Base-by-base conservation (phyloP, 2,329 filamentous ascomycete genomes). In the Colletotrichum tanaceti region DNA sequence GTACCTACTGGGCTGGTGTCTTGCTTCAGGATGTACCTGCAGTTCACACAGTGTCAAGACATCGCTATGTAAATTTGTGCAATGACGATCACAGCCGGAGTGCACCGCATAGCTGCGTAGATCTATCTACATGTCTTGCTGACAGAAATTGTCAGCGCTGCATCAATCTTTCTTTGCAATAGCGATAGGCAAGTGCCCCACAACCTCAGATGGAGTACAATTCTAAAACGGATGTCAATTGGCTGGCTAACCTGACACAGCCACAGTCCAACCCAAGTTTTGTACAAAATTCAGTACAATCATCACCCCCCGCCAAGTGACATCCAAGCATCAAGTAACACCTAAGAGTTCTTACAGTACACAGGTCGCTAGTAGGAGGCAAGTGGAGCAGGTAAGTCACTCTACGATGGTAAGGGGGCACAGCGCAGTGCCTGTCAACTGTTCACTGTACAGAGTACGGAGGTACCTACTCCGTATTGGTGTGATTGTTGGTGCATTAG, bases 231-330 rank as follows among this genome's bases (percentile, higher is more conserved):
- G 7, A 32, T 9, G 7, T 32, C 28, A 7, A 32, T 32, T 24
- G 41, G 16, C 43, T 53, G 39, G 58, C 49, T 22, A 65, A 49
- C 38, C 35, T 65, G 63, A 62, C 32, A 55, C 58, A n/a, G 63
- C 58, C 63, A 65, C 53, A 58, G 32, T 65, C 41, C 47, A 55
- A 35, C 41, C 2, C 58, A 60, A 39, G 59, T 38, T 41, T 22
- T n/a, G 41, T 49, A 22, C 9, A 35, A 35, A 10, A 9, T 35
- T 35, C 10, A 7, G 32, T 9, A 35, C 32, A 35, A 10, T 2
- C 9, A 35, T 24, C 24, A 10, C n/a, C 41, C 7, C 14, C 5
- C n/a, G n/a, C 52, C 41, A 7, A 43, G 49, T 46, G n/a, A 16
- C 11, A 38, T 24, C 28, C 41, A 38, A 58, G 24, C 41, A 22